Evolutionary conservation across 2,329 filamentous ascomycete species (phyloP).

Genomic region (Coniella vitis): DNA sequence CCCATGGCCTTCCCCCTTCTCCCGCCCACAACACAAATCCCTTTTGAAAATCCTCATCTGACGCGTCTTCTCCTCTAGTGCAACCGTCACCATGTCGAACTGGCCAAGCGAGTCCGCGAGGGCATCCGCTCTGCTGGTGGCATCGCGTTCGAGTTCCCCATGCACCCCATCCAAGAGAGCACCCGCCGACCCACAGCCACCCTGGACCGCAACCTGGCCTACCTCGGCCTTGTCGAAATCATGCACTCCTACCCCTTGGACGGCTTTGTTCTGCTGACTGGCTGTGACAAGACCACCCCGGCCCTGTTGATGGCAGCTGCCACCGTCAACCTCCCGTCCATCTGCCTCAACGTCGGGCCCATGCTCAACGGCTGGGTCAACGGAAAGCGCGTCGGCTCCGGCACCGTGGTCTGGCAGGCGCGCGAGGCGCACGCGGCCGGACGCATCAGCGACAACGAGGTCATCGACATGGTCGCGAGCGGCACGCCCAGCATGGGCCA

Average conservation of each 20-base stretch:
- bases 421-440: slow-evolving; percentile 40
- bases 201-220: slow-evolving; percentile 42
- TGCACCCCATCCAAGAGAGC: slow-evolving; percentile 45
- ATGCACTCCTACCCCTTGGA: slow-evolving; percentile 42
- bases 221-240: slow-evolving; percentile 40
- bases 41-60: background rate
- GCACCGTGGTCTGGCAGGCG: slow-evolving; percentile 41
- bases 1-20: no score
- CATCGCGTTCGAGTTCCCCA: slow-evolving; percentile 45
- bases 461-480: slow-evolving; percentile 36
- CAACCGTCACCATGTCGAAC: slow-evolving; percentile 41
- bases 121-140: slow-evolving; percentile 42
- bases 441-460: slow-evolving; percentile 35
- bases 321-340: slow-evolving; percentile 43
- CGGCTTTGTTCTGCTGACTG: slow-evolving; percentile 43
- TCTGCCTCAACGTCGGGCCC: slow-evolving; percentile 45
- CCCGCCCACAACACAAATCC: background rate
- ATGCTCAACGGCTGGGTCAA: slow-evolving; percentile 44
- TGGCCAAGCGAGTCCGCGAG: slow-evolving; percentile 42
- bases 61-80: slow-evolving; percentile 22
- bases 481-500: slow-evolving; percentile 39
- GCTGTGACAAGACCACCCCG: slow-evolving; percentile 47
- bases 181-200: slow-evolving; percentile 39
- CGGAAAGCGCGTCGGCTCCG: slow-evolving; percentile 35
- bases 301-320: slow-evolving; percentile 45